Evolutionary conservation across 768 basidiomycete genomes (phyloP), one percentile per base, ranked within the genome.

Genomic region (Daedaleopsis sinensis): DNA sequence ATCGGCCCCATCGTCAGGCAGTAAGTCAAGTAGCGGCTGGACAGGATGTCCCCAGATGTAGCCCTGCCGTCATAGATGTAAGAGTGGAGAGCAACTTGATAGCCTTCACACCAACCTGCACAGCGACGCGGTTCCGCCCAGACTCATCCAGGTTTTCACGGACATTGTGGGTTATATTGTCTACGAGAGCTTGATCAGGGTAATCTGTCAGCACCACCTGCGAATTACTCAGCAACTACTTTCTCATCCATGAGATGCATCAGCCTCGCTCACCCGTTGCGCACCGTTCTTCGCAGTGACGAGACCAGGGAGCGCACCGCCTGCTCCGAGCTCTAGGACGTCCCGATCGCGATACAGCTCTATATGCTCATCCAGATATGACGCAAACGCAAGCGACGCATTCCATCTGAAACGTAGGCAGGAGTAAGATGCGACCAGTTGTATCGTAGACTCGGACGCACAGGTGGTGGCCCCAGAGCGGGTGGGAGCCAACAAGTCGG

Each of bases 171-270:
- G 73, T 68, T 35, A 98, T 79, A 71, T 98, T 98, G 2, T 88
- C 79, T 24, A 98, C 72, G 32, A 98, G 81, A 12, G 79, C 71
- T 1, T 77, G 67, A 63, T 98, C 96, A 0, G 96, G 96, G 71
- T 98, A 98, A 73, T 99, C 97, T 0, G 97, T 97, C 50, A 95
- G 74, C 3, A 97, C 84, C 2, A 89, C 87, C 91, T 93, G 66
- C 13, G 23, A n/a, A 0, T 16, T 7, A 43, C 6, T 56, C 19
- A 44, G n/a, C 39, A 15, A n/a, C 27, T 23, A 16, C 46, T 54
- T 46, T n/a, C 38, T 5, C 9, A 15, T 15, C 27, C 39, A 5
- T 9, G 13, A 36, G 42, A n/a, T 18, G 27, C 9, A 23, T 6
- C 27, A 32, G 27, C 27, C 7, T 32, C 27, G 68, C 78, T n/a